Evolutionary conservation across 441 rosid species (phyloP), one percentile per base, ranked within the genome.

Genomic region (Populus trichocarpa): DNA sequence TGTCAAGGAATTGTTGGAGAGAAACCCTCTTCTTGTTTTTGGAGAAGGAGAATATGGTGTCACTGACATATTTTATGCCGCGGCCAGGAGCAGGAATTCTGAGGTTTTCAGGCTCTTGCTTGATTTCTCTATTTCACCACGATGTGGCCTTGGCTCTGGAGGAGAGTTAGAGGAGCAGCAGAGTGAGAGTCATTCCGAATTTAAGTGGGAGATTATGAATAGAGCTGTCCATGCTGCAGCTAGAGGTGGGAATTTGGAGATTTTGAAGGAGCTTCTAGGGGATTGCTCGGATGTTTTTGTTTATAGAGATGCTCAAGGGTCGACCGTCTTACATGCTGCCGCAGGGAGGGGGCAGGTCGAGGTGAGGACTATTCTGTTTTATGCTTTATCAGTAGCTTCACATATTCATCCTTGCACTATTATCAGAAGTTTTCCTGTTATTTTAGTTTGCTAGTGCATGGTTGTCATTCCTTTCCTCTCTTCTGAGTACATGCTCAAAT

Each of bases 1-100:
- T 79, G 95, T 94, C 6, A 88, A 84, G 71, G 88, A 84, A 65
- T 81, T 96, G 83, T 8, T 96, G 18, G 90, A 84, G 80, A 90
- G 90, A 87, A 97, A 93, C 85, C 91, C 95, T 66, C 86, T 91
- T 75, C 93, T 96, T 68, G 98, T 96, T 73, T 94, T 94, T 66
- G 97, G 98, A 12, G 99, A 96, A 84, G 99, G 99, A 57, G 99
- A 96, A 80, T 93, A 90, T 81, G 98, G 99, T 18, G 92, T 96
- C 4, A 93, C 97, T 57, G 96, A 96, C 80, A 79, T 96, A 25
- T 78, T 94, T 46, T 96, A 88, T 73, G 98, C 98, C 2, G 96
- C 97, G 4, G 92, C 97, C 25, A 83, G 98, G 80, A 89, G 98
- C 83, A 84, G 85, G 87, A 88, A 86, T 75, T 81, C 80, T 75